Base-by-base conservation (phyloP, 2,329 filamentous ascomycete species). In the Fusarium dimerum region DNA sequence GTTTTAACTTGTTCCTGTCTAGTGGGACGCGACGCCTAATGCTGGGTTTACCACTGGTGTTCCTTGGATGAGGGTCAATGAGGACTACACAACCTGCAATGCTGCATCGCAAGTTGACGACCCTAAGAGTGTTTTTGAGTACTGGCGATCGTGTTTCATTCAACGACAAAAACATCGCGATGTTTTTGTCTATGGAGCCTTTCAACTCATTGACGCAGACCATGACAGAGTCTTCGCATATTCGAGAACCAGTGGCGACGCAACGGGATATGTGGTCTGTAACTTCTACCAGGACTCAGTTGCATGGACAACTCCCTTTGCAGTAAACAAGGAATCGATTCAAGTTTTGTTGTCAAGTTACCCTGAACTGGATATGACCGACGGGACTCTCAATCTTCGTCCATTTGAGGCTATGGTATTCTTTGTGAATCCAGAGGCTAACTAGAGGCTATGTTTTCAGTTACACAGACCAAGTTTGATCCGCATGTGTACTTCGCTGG, bases 11-110 rank as follows among this genome's bases (percentile, higher is more conserved):
- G 59, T n/a, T 16, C 10, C 1, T 16, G 30, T 6, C 2, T 7
- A 60, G 51, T 60, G 57, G 57, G 45, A 60, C 3, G 39, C 51
- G 1, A 58, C 54, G 5, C 7, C 39, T 1, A 60, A 61, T 7
- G 57, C 57, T 0, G 57, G 57, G n/a, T 60, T 60, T 12, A 45
- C 57, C 1, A 55, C 48, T 0, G 54, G 45, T 15, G 51, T 42
- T 3, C 57, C 57, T 2, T 60, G 57, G 57, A 60, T 60, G 11
- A 32, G 57, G 34, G 54, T 61, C 2, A 60, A 60, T 9, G 57
- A 60, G 7, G 54, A 60, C 26, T 58, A 60, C 40, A 46, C 40
- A 9, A 40, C 45, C 4, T 59, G 56, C 56, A 59, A 59, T 11
- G 57, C 54, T 11, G 40, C 43, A 30, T 26, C 48, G 6, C 57